Evolutionary conservation across 1,284 basidiomycete species (phyloP), one percentile per base, ranked within the genome.

Genomic region (Puccinia coronata): DNA sequence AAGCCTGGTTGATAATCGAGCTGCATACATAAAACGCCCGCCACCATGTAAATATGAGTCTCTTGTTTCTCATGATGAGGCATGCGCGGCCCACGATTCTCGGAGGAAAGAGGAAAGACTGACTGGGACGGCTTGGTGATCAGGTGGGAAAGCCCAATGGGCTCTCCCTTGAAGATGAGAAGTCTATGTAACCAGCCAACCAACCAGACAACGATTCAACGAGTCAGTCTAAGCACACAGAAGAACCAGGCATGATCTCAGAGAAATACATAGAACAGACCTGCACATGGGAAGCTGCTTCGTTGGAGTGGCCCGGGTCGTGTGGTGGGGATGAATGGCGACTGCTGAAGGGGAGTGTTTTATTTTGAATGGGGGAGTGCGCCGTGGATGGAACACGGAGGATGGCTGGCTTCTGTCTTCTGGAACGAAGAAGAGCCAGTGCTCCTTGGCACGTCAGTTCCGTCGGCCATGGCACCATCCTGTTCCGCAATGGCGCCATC

Each of bases 1-100:
- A 95, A 0, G 95, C 94, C 86, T 97, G 95, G 86, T 96, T 96
- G 86, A 95, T 95, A 41, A 79, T 79, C 16, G 77, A 79, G 25
- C 77, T 79, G 11, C 3, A 18, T 57, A 43, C 8, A n/a, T 0
- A 36, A 51, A 23, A 18, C 14, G 4, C 25, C 20, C 18, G 14
- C 51, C 51, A 53, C 4, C 34, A 34, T 31, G 3, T 41, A 18
- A 36, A n/a, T n/a, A n/a, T n/a, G n/a, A n/a, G n/a, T n/a, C n/a
- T n/a, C n/a, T n/a, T n/a, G n/a, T n/a, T n/a, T n/a, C n/a, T n/a
- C n/a, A n/a, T n/a, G n/a, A n/a, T n/a, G n/a, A n/a, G n/a, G n/a
- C n/a, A n/a, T n/a, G n/a, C n/a, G n/a, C n/a, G n/a, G n/a, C 16
- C n/a, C 18, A 34, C 9, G 16, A 25, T 39, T 59, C 4, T 5